phyloP scores from a whole-genome alignment of 2,329 filamentous ascomycete genomes.

The Pestalotiopsis sp. region DNA sequence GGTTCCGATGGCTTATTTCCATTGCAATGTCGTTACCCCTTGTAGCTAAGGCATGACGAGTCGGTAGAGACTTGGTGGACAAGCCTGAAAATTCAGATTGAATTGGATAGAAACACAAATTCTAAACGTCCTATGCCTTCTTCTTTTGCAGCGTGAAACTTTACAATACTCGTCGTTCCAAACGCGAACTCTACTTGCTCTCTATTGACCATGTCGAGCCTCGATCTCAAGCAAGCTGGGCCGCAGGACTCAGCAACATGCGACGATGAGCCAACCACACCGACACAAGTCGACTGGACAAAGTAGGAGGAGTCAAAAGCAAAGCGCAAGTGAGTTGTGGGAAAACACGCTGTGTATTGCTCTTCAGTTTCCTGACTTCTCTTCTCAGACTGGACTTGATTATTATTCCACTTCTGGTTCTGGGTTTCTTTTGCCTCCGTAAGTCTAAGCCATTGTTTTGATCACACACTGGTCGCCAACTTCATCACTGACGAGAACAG shows the following conservation, averaged over 20 bases:
- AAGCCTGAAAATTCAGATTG: not conserved
- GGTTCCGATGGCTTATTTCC: not conserved
- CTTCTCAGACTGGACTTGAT: constrained; percentile 8
- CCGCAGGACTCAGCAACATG: not conserved
- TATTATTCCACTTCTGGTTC: constrained; percentile 12
- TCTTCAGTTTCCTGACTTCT: not conserved
- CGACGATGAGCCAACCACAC: not conserved
- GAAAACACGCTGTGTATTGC: too few relatives aligned
- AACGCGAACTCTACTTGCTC: too few relatives aligned
- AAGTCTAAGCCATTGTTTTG: constrained; percentile 11
- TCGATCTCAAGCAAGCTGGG: not conserved
- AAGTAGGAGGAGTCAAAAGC: constrained; percentile 18
- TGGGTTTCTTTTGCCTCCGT: constrained; percentile 16
- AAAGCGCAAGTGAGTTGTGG: constrained; percentile 19
- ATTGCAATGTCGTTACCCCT: not conserved
- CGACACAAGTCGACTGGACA: constrained; percentile 17
- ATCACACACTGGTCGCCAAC: not conserved
- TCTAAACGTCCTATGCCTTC: too few relatives aligned
- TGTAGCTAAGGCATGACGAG: not conserved
- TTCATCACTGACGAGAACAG: not conserved
- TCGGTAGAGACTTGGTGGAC: too few relatives aligned
- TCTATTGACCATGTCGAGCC: not conserved
- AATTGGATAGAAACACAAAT: too few relatives aligned
- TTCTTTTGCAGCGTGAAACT: too few relatives aligned
- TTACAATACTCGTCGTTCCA: too few relatives aligned